phyloP scores from a whole-genome alignment of 345 rosid genomes.

The Pseudoturritis turrita region DNA sequence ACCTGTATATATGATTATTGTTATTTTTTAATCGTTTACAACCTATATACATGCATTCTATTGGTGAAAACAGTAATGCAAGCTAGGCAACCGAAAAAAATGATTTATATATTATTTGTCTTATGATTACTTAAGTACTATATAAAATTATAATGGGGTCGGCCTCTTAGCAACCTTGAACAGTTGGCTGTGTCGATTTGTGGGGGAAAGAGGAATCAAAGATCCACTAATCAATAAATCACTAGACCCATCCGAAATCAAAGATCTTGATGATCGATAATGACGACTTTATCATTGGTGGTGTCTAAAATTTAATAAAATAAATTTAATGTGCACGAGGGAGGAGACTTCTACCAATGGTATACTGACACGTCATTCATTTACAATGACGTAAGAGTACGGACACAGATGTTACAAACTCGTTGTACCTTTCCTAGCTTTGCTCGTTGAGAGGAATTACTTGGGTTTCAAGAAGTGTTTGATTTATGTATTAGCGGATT shows the following conservation, averaged over 20 bases:
- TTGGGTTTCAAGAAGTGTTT: neutral
- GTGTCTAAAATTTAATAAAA: neutral
- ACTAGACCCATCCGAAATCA: conserved; percentile 8
- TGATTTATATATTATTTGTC: neutral
- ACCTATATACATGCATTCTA: neutral
- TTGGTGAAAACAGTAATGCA: neutral
- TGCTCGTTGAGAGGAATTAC: neutral
- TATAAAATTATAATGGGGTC: conserved; percentile 26
- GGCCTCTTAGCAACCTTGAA: conserved; percentile 16
- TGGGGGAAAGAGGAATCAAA: conserved; percentile 29
- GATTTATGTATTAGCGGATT: neutral
- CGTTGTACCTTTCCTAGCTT: neutral
- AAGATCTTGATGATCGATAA: conserved; percentile 16
- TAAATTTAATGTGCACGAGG: conserved; percentile 14
- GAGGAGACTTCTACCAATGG: conserved; percentile 4
- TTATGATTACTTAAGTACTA: conserved; percentile 1
- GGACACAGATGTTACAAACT: no score
- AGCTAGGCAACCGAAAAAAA: neutral
- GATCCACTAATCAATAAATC: neutral
- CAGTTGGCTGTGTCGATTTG: conserved; percentile 12
- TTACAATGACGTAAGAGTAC: neutral
- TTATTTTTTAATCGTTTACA: no score
- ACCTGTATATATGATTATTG: no score
- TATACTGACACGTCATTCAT: neutral
- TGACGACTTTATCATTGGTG: neutral